Conservation (phyloP, 2,329 filamentous ascomycete genomes). For the Fusarium subtropicale region DNA sequence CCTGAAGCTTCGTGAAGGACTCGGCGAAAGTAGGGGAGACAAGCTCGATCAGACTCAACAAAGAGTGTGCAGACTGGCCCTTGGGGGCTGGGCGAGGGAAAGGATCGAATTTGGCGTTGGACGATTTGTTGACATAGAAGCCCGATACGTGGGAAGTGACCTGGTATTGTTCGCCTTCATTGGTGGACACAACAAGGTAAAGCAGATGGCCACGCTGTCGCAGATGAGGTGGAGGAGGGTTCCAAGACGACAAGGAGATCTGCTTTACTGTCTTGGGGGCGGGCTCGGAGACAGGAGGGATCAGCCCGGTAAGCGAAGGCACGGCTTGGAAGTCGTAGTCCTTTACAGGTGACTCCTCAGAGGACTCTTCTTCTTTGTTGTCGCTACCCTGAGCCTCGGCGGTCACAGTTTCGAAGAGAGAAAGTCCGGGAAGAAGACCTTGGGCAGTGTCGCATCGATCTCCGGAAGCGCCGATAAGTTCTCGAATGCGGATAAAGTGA, state of each 20-base stretch:
- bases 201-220: constrained; percentile 92
- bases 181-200: constrained; percentile 89
- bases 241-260: constrained; percentile 92
- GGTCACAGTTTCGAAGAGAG: constrained; percentile 84
- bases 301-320: constrained; percentile 75
- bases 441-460: constrained; percentile 88
- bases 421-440: constrained; percentile 85
- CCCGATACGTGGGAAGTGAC: constrained; percentile 94
- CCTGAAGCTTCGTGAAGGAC: constrained; percentile 82
- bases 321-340: constrained; percentile 82
- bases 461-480: constrained; percentile 91
- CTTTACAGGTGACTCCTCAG: constrained; percentile 60
- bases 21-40: constrained; percentile 86
- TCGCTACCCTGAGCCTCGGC: constrained; percentile 58
- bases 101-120: constrained; percentile 94
- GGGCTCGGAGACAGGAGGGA: constrained; percentile 74
- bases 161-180: constrained; percentile 94
- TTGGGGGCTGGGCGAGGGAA: constrained; percentile 83
- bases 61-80: constrained; percentile 82
- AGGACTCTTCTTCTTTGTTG: constrained; percentile 27
- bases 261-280: constrained; percentile 92
- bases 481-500: constrained; percentile 89
- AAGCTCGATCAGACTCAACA: constrained; percentile 80
- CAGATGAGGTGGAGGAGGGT: constrained; percentile 91
- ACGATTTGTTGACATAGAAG: constrained; percentile 97